phyloP scores from a whole-genome alignment of 106 monocot species.

The Dendrobium officinale region DNA sequence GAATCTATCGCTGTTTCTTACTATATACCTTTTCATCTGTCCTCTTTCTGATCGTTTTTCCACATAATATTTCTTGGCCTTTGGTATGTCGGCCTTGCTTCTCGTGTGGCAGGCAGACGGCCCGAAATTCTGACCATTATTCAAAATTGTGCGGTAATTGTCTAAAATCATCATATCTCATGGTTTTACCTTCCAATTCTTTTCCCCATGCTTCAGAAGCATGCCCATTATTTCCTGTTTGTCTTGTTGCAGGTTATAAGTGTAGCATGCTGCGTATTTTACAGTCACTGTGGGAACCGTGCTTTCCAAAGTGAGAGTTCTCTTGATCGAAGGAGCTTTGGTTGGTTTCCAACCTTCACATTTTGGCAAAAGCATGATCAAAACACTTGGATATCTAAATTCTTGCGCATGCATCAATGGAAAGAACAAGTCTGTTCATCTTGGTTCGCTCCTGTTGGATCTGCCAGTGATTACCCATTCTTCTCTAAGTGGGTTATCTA shows the following conservation, averaged over 20 bases:
- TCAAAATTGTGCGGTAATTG: slow-evolving; percentile 84
- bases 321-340: slow-evolving; percentile 58
- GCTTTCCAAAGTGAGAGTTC: slow-evolving; percentile 48
- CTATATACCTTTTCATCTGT: slow-evolving; percentile 81
- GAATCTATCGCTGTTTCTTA: slow-evolving; percentile 87
- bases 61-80: slow-evolving; percentile 92
- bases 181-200: neutral
- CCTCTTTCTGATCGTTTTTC: slow-evolving; percentile 71
- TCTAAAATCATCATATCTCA: slow-evolving; percentile 1
- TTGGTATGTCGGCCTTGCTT: slow-evolving; percentile 93
- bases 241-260: slow-evolving; percentile 77
- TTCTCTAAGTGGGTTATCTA: slow-evolving; percentile 95
- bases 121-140: slow-evolving; percentile 82
- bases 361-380: slow-evolving; percentile 65
- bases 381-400: slow-evolving; percentile 75
- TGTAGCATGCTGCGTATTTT: slow-evolving; percentile 96
- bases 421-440: slow-evolving; percentile 97
- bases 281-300: slow-evolving; percentile 97
- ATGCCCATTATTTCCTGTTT: neutral
- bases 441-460: slow-evolving; percentile 97
- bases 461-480: slow-evolving; percentile 88
- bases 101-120: slow-evolving; percentile 81
- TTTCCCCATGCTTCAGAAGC: neutral
- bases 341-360: slow-evolving; percentile 39
- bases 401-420: slow-evolving; percentile 81